Evolutionary conservation across 2,329 filamentous ascomycete species (phyloP).

Genomic region (Cordyceps farinosa): DNA sequence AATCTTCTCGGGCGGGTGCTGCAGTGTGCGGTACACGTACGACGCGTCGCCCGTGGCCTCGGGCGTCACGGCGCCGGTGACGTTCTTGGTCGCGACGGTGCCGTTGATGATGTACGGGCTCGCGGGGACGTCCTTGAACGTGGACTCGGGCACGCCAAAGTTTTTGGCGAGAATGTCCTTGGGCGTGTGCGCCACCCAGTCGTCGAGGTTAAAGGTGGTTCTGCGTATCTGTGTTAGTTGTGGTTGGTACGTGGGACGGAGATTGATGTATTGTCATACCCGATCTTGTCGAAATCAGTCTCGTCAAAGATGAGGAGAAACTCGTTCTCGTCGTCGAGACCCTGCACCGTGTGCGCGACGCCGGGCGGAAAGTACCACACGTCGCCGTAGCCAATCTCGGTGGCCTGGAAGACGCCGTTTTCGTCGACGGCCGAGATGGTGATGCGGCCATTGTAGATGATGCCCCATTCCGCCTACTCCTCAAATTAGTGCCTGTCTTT

Average conservation of each 20-base stretch:
- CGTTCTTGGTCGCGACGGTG: conserved; percentile 45
- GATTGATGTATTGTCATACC: conserved; percentile 36
- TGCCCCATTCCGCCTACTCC: conserved; percentile 59
- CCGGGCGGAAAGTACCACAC: conserved; percentile 70
- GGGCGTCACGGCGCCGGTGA: conserved; percentile 37
- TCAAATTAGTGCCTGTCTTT: background rate
- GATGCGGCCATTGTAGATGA: conserved; percentile 56
- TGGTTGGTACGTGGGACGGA: too few species aligned
- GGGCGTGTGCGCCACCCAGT: conserved; percentile 67
- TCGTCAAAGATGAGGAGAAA: conserved; percentile 65
- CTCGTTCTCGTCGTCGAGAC: conserved; percentile 63
- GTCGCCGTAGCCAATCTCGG: conserved; percentile 57
- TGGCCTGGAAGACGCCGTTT: conserved; percentile 52
- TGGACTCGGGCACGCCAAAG: conserved; percentile 58
- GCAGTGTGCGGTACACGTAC: conserved; percentile 57
- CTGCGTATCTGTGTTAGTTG: conserved; percentile 29
- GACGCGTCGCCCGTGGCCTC: conserved; percentile 54
- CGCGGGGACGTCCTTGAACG: conserved; percentile 56
- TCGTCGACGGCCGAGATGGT: conserved; percentile 60
- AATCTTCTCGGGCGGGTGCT: conserved; percentile 53
- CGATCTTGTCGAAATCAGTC: conserved; percentile 60
- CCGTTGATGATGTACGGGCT: conserved; percentile 62
- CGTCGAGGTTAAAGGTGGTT: conserved; percentile 69
- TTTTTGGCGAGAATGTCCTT: conserved; percentile 62
- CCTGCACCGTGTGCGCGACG: conserved; percentile 60